Conservation (phyloP, 805 yeast species). For the Candida takata region DNA sequence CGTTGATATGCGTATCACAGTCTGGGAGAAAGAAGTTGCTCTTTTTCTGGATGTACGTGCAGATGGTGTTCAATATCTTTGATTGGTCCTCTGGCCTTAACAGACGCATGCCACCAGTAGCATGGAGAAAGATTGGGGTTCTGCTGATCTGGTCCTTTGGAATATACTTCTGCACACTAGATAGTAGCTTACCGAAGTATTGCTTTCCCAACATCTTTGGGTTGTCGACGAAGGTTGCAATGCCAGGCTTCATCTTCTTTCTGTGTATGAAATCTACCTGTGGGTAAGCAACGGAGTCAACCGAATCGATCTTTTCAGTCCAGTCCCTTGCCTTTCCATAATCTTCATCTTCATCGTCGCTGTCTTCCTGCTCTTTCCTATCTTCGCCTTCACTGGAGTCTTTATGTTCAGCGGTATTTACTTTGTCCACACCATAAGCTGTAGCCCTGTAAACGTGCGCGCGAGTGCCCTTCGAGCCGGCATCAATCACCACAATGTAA, state of each 20-base stretch:
- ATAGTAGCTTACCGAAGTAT: slow-evolving; percentile 43
- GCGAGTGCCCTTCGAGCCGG: slow-evolving; percentile 61
- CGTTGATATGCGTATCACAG: slow-evolving; percentile 50
- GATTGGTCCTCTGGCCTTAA: slow-evolving; percentile 46
- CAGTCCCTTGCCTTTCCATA: background rate
- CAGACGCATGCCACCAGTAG: slow-evolving; percentile 64
- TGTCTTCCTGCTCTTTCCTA: background rate
- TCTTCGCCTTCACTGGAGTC: slow-evolving; percentile 5
- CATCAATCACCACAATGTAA: slow-evolving; percentile 54
- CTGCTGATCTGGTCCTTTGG: slow-evolving; percentile 54
- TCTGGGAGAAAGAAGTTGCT: slow-evolving; percentile 54
- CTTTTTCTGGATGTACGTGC: slow-evolving; percentile 39
- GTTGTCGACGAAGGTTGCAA: slow-evolving; percentile 40
- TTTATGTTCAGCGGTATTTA: background rate
- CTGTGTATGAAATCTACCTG: slow-evolving; percentile 13
- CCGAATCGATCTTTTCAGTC: slow-evolving; percentile 4
- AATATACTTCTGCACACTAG: slow-evolving; percentile 40
- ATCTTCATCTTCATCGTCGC: slow-evolving; percentile 1
- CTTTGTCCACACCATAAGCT: slow-evolving; percentile 1
- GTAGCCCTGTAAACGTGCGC: slow-evolving; percentile 44
- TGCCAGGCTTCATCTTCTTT: slow-evolving; percentile 43
- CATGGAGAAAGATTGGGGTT: slow-evolving; percentile 63
- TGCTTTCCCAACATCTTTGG: slow-evolving; percentile 46
- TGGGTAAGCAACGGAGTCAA: slow-evolving; percentile 7
- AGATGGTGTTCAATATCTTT: slow-evolving; percentile 38